A percentile compares a stretch with the other conserved stretches of the same genome.
These are phyloP conservation scores for Capronia americana DNA, from an alignment of 2,329 filamentous ascomycete species.

Conservation along the genomic window DNA sequence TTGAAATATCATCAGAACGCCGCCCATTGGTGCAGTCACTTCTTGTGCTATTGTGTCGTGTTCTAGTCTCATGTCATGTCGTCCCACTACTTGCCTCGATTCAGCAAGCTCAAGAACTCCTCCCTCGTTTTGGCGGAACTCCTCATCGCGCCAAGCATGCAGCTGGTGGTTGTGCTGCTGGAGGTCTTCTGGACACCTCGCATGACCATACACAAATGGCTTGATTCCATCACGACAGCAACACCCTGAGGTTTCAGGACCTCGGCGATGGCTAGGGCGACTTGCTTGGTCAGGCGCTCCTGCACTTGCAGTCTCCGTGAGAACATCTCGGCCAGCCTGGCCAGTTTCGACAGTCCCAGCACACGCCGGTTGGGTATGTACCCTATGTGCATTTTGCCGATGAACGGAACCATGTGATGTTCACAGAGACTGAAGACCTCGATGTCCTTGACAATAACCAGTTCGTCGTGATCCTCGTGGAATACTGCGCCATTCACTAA, in stretches of 20 bases:
- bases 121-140: constrained; percentile 91
- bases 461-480: constrained; percentile 93
- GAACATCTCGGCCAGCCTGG: constrained; percentile 97
- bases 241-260: constrained; percentile 93
- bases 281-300: constrained; percentile 93
- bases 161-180: constrained; percentile 89
- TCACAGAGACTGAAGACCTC: constrained; percentile 94
- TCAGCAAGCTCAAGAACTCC: constrained; percentile 87
- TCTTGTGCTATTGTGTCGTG: not conserved
- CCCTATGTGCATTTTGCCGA: constrained; percentile 98
- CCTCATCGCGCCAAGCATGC: constrained; percentile 95
- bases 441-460: constrained; percentile 98
- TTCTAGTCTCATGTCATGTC: not conserved
- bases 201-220: constrained; percentile 98
- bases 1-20: not conserved
- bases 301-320: constrained; percentile 91
- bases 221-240: constrained; percentile 96
- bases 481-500: constrained; percentile 95
- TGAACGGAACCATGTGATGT: constrained; percentile 96
- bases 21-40: not conserved
- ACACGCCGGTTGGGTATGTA: constrained; percentile 93
- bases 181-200: constrained; percentile 93
- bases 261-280: constrained; percentile 91
- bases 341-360: constrained; percentile 93
- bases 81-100: constrained; percentile 44